Conservation (phyloP, 805 yeast genomes). For the Pichia nakasei region DNA sequence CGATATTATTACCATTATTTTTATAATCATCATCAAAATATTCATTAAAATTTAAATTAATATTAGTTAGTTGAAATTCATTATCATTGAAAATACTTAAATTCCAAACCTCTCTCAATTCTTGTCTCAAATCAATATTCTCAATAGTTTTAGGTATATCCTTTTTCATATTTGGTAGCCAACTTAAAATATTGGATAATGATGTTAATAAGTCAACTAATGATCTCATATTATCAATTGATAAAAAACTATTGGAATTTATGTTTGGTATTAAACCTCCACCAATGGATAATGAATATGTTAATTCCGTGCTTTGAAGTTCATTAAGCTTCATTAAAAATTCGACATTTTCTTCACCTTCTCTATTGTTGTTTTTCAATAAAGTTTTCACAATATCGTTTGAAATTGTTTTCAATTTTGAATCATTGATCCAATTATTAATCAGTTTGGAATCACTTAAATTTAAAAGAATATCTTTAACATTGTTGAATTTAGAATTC, state of each 20-base stretch:
- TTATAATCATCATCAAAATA: background rate
- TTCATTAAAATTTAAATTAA: constrained; percentile 1
- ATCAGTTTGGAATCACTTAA: constrained; percentile 21
- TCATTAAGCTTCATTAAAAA: background rate
- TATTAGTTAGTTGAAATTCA: constrained; percentile 5
- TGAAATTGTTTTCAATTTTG: constrained; percentile 25
- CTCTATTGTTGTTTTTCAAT: constrained; percentile 8
- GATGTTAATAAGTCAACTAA: constrained; percentile 47
- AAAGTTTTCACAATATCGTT: constrained; percentile 20
- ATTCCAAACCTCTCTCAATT: constrained; percentile 25
- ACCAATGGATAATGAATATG: constrained; percentile 6
- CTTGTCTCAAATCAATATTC: constrained; percentile 12
- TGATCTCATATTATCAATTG: constrained; percentile 36
- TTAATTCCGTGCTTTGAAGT: constrained; percentile 7
- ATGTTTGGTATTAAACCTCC: constrained; percentile 1
- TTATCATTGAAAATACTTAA: constrained; percentile 10
- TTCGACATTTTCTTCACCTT: background rate
- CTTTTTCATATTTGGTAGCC: constrained; percentile 51
- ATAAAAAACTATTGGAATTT: constrained; percentile 11
- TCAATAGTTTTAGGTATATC: constrained; percentile 19
- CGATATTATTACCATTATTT: background rate
- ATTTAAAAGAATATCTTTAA: constrained; percentile 15
- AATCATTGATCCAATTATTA: constrained; percentile 29
- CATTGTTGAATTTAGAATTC: constrained; percentile 24
- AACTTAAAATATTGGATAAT: constrained; percentile 44